These are phyloP conservation scores for Blastocrithidia nonstop DNA, from an alignment of 208 protist genomes.

Conservation along the genomic window DNA sequence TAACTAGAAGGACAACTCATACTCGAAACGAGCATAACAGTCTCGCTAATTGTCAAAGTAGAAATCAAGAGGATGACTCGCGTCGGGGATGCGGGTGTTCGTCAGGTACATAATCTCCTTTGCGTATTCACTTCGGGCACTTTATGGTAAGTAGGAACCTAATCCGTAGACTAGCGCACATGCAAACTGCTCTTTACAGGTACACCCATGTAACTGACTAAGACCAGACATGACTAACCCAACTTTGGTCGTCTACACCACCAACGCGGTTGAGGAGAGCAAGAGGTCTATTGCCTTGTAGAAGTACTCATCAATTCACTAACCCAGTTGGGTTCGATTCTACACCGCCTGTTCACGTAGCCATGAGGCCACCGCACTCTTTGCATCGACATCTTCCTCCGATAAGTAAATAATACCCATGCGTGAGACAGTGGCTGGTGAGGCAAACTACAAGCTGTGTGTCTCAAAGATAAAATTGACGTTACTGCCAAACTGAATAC, in stretches of 20 bases:
- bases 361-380: conserved; percentile 87
- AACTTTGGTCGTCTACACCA: conserved; percentile 85
- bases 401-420: conserved; percentile 98
- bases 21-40: conserved; percentile 61
- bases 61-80: conserved; percentile 79
- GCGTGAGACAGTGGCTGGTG: too few species aligned
- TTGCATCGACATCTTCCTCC: conserved; percentile 91
- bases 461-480: conserved; percentile 99
- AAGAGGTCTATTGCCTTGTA: conserved; percentile 85
- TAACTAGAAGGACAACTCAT: conserved; percentile 46
- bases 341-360: conserved; percentile 74
- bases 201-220: conserved; percentile 79
- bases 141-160: conserved; percentile 82
- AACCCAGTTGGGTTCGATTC: conserved; percentile 23
- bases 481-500: conserved; percentile 96
- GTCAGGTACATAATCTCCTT: conserved; percentile 81
- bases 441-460: conserved; percentile 94
- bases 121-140: conserved; percentile 72
- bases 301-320: conserved; percentile 90
- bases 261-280: conserved; percentile 39
- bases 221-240: conserved; percentile 89
- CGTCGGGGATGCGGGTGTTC: conserved; percentile 67
- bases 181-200: conserved; percentile 82
- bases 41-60: conserved; percentile 52
- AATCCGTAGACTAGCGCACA: conserved; percentile 88